Conservation (phyloP, 345 rosid species). For the Alliaria petiolata region DNA sequence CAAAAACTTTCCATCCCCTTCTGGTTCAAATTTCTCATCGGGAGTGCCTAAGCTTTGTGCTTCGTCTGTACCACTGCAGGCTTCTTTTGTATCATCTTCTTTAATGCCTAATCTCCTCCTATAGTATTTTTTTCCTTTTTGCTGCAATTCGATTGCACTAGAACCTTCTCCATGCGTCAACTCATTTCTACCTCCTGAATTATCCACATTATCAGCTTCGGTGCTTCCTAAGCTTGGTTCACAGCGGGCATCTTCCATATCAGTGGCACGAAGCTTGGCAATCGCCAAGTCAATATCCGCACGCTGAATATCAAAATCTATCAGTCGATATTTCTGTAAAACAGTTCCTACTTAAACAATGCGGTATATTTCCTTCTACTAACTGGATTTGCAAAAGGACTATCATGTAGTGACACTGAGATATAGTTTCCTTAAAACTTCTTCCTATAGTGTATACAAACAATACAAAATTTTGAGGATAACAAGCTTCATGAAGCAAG, state of each 20-base stretch:
- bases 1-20: conserved; percentile 38
- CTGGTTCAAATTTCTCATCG: conserved; percentile 46
- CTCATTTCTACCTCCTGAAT: conserved; percentile 39
- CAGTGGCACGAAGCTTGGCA: conserved; percentile 56
- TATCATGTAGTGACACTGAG: neutral
- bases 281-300: conserved; percentile 62
- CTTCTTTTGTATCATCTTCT: conserved; percentile 68
- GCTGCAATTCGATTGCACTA: conserved; percentile 34
- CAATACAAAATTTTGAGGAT: neutral
- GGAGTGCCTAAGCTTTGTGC: conserved; percentile 45
- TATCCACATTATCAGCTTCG: conserved; percentile 63
- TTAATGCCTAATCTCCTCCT: conserved; percentile 43
- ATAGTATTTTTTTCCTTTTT: conserved; percentile 43
- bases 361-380: neutral
- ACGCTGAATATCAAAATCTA: conserved; percentile 37
- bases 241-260: conserved; percentile 58
- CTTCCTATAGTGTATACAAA: neutral
- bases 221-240: conserved; percentile 80
- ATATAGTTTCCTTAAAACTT: neutral
- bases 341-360: conserved; percentile 2
- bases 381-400: neutral
- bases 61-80: conserved; percentile 88
- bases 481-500: neutral
- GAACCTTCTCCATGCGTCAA: conserved; percentile 40
- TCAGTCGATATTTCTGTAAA: conserved; percentile 26